Conservation (phyloP, 2,329 filamentous ascomycete species). For the Huntiella decipiens region DNA sequence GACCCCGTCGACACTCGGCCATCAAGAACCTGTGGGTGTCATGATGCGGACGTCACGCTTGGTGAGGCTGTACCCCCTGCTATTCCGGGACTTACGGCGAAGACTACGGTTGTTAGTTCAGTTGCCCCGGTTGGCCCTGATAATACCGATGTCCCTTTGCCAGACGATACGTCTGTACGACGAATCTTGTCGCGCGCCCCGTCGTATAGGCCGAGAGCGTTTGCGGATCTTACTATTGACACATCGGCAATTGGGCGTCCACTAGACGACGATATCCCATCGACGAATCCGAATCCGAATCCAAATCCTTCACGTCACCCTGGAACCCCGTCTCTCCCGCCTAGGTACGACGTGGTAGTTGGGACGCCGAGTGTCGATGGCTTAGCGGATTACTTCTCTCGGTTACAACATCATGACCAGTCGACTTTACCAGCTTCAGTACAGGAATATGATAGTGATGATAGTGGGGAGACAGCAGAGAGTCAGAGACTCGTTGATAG, state of each 20-base stretch:
- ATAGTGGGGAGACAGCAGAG: constrained; percentile 18
- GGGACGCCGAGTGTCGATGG: constrained; percentile 47
- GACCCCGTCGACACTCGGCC: constrained; percentile 25
- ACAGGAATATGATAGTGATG: constrained; percentile 18
- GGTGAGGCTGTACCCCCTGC: not conserved
- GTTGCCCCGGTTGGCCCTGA: constrained; percentile 1
- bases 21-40: constrained; percentile 33
- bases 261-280: constrained; percentile 15
- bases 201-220: constrained; percentile 74
- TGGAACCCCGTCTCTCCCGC: constrained; percentile 42
- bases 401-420: constrained; percentile 53
- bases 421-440: constrained; percentile 15
- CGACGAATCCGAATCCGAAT: constrained; percentile 13
- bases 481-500: constrained; percentile 32
- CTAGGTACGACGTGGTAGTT: constrained; percentile 64
- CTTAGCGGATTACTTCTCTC: constrained; percentile 71
- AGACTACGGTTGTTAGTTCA: not conserved
- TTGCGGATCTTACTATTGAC: constrained; percentile 39
- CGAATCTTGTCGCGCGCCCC: constrained; percentile 49
- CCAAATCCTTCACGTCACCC: constrained; percentile 74
- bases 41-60: constrained; percentile 21
- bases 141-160: not conserved
- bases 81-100: constrained; percentile 2
- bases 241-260: constrained; percentile 17
- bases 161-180: not conserved